Evolutionary conservation across 495 filamentous ascomycete species (phyloP).

Genomic region (Trichoderma parareesei): DNA sequence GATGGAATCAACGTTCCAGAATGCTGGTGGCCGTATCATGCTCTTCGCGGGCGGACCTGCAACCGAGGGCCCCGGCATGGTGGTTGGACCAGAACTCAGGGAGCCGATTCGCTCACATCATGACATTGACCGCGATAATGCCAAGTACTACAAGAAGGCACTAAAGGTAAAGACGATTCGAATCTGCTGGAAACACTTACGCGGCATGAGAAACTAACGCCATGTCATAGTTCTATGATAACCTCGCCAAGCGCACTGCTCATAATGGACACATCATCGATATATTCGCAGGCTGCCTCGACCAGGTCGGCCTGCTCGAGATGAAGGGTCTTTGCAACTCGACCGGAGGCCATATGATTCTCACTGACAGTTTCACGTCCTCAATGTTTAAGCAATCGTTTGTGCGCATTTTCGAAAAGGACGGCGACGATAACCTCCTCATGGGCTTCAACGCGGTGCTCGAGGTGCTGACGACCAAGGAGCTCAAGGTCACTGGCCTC

Average conservation of each 20-base stretch:
- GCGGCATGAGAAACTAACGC: constrained; percentile 17
- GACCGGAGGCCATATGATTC: constrained; percentile 95
- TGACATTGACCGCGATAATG: constrained; percentile 97
- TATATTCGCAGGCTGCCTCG: constrained; percentile 95
- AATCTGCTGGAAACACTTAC: background rate
- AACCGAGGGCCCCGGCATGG: constrained; percentile 93
- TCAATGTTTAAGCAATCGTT: constrained; percentile 99
- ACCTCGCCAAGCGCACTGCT: constrained; percentile 87
- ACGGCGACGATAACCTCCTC: constrained; percentile 82
- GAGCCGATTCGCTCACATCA: constrained; percentile 98
- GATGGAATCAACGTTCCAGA: constrained; percentile 90
- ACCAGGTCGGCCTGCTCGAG: constrained; percentile 95
- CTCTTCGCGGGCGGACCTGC: constrained; percentile 91
- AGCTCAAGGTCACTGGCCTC: constrained; percentile 95
- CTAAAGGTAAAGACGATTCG: constrained; percentile 61
- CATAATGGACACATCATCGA: constrained; percentile 98
- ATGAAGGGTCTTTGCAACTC: constrained; percentile 98
- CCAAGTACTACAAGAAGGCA: constrained; percentile 99
- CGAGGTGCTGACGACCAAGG: constrained; percentile 95
- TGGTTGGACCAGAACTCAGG: constrained; percentile 93
- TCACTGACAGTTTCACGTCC: constrained; percentile 97
- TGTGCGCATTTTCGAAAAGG: constrained; percentile 94
- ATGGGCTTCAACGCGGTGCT: constrained; percentile 99
- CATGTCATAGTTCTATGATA: constrained; percentile 79
- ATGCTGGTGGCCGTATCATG: constrained; percentile 93